Percentiles rank a stretch among this genome's conserved stretches.
Conservation (phyloP, 2,329 filamentous ascomycete species). For the Atkinsonella hypoxylon region DNA sequence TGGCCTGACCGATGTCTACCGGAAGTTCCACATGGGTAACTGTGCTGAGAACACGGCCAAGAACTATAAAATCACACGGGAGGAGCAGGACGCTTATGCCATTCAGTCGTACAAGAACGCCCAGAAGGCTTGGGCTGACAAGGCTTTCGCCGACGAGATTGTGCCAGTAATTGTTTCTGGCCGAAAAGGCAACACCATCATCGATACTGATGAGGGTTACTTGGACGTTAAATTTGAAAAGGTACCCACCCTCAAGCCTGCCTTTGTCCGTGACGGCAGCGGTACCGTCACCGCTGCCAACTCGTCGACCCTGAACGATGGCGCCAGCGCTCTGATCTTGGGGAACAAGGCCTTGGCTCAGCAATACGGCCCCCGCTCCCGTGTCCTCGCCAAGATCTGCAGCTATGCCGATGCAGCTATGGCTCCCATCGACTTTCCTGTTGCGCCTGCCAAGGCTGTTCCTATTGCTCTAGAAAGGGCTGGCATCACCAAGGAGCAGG, state of each 20-base stretch:
- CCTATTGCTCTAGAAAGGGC: constrained; percentile 80
- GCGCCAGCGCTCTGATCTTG: constrained; percentile 79
- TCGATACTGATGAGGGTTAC: constrained; percentile 81
- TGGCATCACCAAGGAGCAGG: constrained; percentile 81
- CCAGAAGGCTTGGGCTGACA: constrained; percentile 76
- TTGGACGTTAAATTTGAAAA: constrained; percentile 79
- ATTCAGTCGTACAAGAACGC: constrained; percentile 82
- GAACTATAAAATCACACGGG: constrained; percentile 65
- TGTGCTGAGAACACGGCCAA: constrained; percentile 93
- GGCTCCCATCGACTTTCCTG: constrained; percentile 85
- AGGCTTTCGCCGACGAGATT: constrained; percentile 81
- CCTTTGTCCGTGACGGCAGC: constrained; percentile 74
- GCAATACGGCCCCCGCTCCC: constrained; percentile 63
- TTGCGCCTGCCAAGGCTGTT: constrained; percentile 85
- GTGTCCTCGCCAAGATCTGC: constrained; percentile 79
- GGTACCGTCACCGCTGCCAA: constrained; percentile 93
- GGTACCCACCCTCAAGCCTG: constrained; percentile 75
- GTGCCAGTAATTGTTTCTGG: constrained; percentile 74
- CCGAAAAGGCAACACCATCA: constrained; percentile 69
- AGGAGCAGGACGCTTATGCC: constrained; percentile 85
- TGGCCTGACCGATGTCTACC: constrained; percentile 91
- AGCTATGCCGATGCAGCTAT: constrained; percentile 81
- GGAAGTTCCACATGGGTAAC: constrained; percentile 95
- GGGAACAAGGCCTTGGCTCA: constrained; percentile 70
- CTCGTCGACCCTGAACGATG: constrained; percentile 88